Conservation (phyloP, 78 protist species). For the Pigoraptor vietnamica region DNA sequence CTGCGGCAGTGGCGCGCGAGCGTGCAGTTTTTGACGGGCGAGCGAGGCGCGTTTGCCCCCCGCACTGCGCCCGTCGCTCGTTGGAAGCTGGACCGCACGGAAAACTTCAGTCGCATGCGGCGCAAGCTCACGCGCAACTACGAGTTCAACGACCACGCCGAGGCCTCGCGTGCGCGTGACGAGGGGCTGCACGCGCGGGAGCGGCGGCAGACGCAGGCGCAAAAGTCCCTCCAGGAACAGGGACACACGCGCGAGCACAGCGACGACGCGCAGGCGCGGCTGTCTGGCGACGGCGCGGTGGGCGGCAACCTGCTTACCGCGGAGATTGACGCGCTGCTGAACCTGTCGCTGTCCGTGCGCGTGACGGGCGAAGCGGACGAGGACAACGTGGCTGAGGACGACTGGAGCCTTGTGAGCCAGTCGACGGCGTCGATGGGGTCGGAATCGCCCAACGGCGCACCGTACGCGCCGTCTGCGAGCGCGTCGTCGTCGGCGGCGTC, state of each 20-base stretch:
- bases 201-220: not conserved
- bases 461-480: not conserved
- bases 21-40: not conserved
- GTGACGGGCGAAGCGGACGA: not conserved
- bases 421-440: not conserved
- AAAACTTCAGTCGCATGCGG: not conserved
- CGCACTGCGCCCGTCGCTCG: not conserved
- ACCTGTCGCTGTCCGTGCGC: not conserved
- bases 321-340: not conserved
- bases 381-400: not conserved
- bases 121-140: not conserved
- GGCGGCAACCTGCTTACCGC: not conserved
- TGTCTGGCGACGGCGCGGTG: not conserved
- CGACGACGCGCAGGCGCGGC: not conserved
- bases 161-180: not conserved
- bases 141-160: not conserved
- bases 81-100: not conserved
- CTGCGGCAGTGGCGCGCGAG: not conserved
- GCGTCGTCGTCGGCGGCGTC: not conserved
- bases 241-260: not conserved
- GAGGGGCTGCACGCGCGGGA: not conserved
- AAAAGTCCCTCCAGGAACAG: not conserved
- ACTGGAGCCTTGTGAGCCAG: not conserved
- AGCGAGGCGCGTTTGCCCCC: constrained; percentile 2
- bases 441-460: not conserved